Base-by-base conservation (phyloP, 805 yeast species). In the Spathaspora passalidarum region DNA sequence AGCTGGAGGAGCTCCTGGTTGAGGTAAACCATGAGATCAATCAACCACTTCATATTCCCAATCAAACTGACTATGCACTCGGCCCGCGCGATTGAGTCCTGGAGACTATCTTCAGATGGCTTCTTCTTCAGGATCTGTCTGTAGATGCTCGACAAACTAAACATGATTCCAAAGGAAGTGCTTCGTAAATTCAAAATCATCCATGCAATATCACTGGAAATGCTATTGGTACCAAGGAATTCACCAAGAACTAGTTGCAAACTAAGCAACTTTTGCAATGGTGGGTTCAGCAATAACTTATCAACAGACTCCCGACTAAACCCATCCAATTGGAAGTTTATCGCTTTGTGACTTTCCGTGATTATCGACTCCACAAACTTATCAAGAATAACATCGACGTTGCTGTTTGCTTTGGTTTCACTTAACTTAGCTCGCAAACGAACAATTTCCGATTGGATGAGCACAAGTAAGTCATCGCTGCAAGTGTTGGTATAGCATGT, bases 31-130 rank as follows among this genome's bases (percentile, higher is more conserved):
- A 88, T 72, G 49, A 88, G 79, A 59, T 90, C 97, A 25, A 88
- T 77, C 53, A 88, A 78, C 97, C 97, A 92, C 55, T 88, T 80
- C 7, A 86, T 80, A 34, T 86, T 79, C 0, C 97, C 97, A n/a
- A 88, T 63, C 9, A 82, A 69, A 14, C 72, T 66, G 38, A 83
- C 69, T 3, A 86, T 73, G 49, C 81, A 73, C 54, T 85, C 90
- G 32, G 83, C 84, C 52, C 89, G 71, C 8, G 75, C 68, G 18
- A 77, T 69, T 1, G 82, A 73, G 44, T 81, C 84, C 48, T 72
- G 78, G 39, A 77, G 59, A 16, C 71, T 71, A 49, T 82, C 86
- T 32, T 75, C 73, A 1, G 69, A 59, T 4, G 76, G 74, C 32
- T 78, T 79, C 52, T 80, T 81, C 54, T 81, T 81, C 46, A 78